Percentiles rank a stretch among this genome's conserved stretches.
Evolutionary conservation across 495 filamentous ascomycete species (phyloP).

Genomic region (Hypomontagnella submonticulosa): DNA sequence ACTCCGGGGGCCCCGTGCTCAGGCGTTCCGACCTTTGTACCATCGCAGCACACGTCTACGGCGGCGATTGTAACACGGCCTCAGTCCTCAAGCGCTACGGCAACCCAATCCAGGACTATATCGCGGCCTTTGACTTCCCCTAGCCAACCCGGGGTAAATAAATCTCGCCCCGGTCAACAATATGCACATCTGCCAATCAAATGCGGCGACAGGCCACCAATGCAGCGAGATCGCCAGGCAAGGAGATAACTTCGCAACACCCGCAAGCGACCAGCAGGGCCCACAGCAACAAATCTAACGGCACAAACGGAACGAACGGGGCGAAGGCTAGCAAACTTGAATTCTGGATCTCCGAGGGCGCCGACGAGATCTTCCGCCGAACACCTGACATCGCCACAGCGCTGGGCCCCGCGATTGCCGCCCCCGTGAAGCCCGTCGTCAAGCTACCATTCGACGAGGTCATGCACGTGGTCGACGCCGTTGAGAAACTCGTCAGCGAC

Average conservation of each 20-base stretch:
- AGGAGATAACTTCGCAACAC: slow-evolving; percentile 12
- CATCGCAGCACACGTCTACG: slow-evolving; percentile 53
- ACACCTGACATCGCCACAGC: slow-evolving; percentile 11
- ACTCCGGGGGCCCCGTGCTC: slow-evolving; percentile 50
- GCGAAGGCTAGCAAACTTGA: slow-evolving; percentile 6
- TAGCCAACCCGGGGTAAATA: slow-evolving; percentile 31
- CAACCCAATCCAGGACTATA: slow-evolving; percentile 43
- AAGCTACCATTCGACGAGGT: slow-evolving; percentile 4
- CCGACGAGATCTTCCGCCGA: slow-evolving; percentile 18
- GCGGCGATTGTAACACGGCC: slow-evolving; percentile 48
- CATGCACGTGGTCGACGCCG: slow-evolving; percentile 7
- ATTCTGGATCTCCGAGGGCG: slow-evolving; percentile 27
- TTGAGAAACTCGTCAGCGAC: slow-evolving; percentile 13
- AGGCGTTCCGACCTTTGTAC: slow-evolving; percentile 34
- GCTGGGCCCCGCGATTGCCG: slow-evolving; percentile 15
- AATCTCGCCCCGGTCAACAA: slow-evolving; percentile 27
- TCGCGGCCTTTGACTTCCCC: slow-evolving; percentile 43
- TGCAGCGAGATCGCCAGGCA: slow-evolving; percentile 14
- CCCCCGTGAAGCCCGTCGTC: slow-evolving; percentile 7
- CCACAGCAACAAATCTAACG: not conserved
- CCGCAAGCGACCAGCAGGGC: not conserved
- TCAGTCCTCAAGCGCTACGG: slow-evolving; percentile 47
- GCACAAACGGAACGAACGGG: not conserved
- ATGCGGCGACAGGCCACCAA: slow-evolving; percentile 15
- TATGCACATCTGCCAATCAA: slow-evolving; percentile 7